These are phyloP conservation scores for Leccinum rimulosum DNA, from an alignment of 768 basidiomycete genomes.

Conservation along the genomic window DNA sequence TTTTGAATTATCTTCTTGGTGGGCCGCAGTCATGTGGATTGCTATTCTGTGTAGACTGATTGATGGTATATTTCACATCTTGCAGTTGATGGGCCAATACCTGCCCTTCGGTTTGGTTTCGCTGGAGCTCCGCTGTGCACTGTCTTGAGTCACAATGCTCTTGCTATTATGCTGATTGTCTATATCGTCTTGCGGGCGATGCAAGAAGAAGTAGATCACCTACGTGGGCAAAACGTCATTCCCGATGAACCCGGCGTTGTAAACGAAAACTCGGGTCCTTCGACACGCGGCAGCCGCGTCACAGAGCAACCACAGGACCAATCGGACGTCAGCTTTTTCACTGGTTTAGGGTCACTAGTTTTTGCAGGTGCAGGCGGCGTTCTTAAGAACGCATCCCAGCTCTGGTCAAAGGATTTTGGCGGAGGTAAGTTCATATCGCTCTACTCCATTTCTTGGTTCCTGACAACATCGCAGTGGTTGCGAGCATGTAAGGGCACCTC, in stretches of 20 bases:
- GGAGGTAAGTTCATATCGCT: conserved; percentile 15
- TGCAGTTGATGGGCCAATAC: conserved; percentile 25
- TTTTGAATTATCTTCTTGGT: conserved; percentile 29
- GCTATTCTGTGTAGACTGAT: background rate
- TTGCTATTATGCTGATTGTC: conserved; percentile 18
- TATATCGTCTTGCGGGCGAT: conserved; percentile 24
- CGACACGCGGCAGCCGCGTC: background rate
- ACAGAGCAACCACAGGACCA: background rate
- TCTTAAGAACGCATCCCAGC: conserved; percentile 24
- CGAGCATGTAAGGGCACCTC: conserved; percentile 20
- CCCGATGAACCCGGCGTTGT: conserved; percentile 5
- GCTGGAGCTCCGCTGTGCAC: conserved; percentile 28
- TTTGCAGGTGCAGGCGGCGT: conserved; percentile 20
- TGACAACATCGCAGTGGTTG: conserved; percentile 16
- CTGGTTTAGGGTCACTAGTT: conserved; percentile 16
- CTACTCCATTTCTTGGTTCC: background rate
- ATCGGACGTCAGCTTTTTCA: conserved; percentile 7
- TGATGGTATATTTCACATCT: background rate
- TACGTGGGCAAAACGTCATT: conserved; percentile 8
- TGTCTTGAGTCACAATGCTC: conserved; percentile 25
- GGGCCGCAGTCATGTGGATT: background rate
- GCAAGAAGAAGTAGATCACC: conserved; percentile 15
- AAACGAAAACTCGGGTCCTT: background rate
- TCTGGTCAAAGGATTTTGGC: conserved; percentile 31
- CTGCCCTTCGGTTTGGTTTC: conserved; percentile 26